These are phyloP conservation scores for Gonapodya prolifera DNA, from an alignment of 192 early-diverging fungal genomes.

Conservation along the genomic window DNA sequence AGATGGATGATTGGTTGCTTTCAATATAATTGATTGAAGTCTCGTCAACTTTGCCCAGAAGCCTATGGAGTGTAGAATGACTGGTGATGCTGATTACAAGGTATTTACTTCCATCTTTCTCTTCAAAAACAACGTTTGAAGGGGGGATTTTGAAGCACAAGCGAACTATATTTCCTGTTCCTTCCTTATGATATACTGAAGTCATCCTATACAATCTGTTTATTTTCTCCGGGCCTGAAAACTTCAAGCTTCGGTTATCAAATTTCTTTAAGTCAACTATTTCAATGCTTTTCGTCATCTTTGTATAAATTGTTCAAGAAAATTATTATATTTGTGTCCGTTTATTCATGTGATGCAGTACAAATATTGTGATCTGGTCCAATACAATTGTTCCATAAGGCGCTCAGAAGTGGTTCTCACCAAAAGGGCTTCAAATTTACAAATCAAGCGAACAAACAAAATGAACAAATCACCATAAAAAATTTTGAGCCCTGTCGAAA, in stretches of 20 bases:
- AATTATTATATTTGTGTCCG: constrained; percentile 1
- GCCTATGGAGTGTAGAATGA: no score
- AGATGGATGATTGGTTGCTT: no score
- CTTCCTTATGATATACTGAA: background rate
- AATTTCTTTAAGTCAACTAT: constrained; percentile 1
- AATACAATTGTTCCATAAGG: background rate
- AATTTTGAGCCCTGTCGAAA: background rate
- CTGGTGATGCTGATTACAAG: no score
- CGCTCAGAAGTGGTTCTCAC: background rate
- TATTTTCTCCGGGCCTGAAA: background rate
- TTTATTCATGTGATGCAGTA: background rate
- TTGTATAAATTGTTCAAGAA: constrained; percentile 1
- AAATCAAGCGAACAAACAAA: background rate
- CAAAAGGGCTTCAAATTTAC: background rate
- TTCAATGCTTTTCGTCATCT: background rate
- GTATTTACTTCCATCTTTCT: no score
- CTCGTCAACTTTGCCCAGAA: no score
- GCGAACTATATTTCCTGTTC: background rate
- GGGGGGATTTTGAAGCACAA: background rate
- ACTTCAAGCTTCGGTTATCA: background rate
- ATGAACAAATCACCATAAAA: background rate
- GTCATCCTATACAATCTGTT: background rate
- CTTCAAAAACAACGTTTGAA: background rate
- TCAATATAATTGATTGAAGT: no score
- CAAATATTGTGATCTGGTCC: background rate